Percentiles rank a stretch among this genome's conserved stretches.
These are phyloP conservation scores for Mycena rebaudengoi DNA, from an alignment of 768 basidiomycete genomes.

Conservation along the genomic window DNA sequence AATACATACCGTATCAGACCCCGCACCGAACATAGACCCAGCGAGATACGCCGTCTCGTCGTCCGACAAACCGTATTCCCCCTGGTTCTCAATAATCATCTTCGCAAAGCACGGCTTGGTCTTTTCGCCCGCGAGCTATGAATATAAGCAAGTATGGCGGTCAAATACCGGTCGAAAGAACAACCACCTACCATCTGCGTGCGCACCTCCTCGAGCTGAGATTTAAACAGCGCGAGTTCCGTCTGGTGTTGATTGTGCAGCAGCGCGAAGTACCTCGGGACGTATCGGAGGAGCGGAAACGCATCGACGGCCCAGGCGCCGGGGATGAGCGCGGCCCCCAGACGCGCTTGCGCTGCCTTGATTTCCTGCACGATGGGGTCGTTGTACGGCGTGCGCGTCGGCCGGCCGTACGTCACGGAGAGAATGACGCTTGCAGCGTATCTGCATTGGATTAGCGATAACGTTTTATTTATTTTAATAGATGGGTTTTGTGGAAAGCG, in stretches of 20 bases:
- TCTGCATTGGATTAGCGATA: conserved; percentile 31
- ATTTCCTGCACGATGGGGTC: conserved; percentile 59
- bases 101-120: conserved; percentile 60
- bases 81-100: conserved; percentile 65
- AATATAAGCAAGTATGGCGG: conserved; percentile 12
- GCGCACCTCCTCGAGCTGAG: conserved; percentile 56
- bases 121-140: conserved; percentile 38
- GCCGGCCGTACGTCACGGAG: conserved; percentile 58
- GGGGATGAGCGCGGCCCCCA: conserved; percentile 54
- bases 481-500: background rate
- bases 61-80: conserved; percentile 60
- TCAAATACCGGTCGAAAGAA: no score
- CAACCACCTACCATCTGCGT: conserved; percentile 54
- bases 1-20: conserved; percentile 62
- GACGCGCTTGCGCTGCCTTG: conserved; percentile 52
- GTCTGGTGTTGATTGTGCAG: conserved; percentile 64
- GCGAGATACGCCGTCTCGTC: conserved; percentile 70
- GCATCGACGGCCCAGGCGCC: conserved; percentile 58
- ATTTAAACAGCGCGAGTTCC: conserved; percentile 63
- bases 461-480: background rate
- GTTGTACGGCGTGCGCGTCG: conserved; percentile 46
- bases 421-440: conserved; percentile 62
- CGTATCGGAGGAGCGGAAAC: conserved; percentile 54
- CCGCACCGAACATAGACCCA: conserved; percentile 72
- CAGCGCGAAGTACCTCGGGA: conserved; percentile 71